These are phyloP conservation scores for Candida labiduridarum DNA, from an alignment of 1,139 yeast genomes.

Conservation along the genomic window DNA sequence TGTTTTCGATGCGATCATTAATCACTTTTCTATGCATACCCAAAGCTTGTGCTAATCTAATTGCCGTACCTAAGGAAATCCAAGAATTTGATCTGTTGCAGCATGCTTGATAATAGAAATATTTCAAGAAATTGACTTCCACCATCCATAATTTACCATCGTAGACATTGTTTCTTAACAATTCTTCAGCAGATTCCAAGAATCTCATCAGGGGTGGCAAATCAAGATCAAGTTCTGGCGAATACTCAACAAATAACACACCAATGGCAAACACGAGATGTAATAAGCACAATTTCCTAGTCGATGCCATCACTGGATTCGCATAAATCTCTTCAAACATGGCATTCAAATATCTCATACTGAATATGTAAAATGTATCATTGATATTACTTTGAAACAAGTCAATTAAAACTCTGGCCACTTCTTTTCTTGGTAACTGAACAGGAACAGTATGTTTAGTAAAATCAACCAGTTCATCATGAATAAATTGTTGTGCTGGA, in stretches of 20 bases:
- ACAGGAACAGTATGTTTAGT: slow-evolving; percentile 22
- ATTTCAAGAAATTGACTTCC: slow-evolving; percentile 38
- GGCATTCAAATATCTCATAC: slow-evolving; percentile 26
- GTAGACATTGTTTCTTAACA: slow-evolving; percentile 30
- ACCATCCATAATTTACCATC: slow-evolving; percentile 46
- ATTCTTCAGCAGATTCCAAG: slow-evolving; percentile 32
- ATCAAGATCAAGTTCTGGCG: slow-evolving; percentile 20
- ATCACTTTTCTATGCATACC: slow-evolving; percentile 65
- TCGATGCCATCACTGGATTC: slow-evolving; percentile 18
- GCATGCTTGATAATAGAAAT: slow-evolving; percentile 38
- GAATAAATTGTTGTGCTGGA: slow-evolving; percentile 31
- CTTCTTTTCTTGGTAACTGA: slow-evolving; percentile 23
- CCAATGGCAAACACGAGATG: slow-evolving; percentile 45
- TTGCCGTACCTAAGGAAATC: slow-evolving; percentile 41
- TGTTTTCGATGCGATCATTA: slow-evolving; percentile 35
- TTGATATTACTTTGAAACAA: slow-evolving; percentile 37
- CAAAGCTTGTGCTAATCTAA: slow-evolving; percentile 60
- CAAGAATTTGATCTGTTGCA: slow-evolving; percentile 44
- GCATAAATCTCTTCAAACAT: slow-evolving; percentile 26
- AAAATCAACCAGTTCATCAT: slow-evolving; percentile 29
- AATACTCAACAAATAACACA: slow-evolving; percentile 25
- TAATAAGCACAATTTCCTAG: slow-evolving; percentile 21
- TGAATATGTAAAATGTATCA: slow-evolving; percentile 36
- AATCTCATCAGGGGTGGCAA: slow-evolving; percentile 21
- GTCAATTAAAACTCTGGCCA: slow-evolving; percentile 31